These are phyloP conservation scores for Aspergillus asperescens DNA, from an alignment of 495 filamentous ascomycete genomes.

Conservation along the genomic window DNA sequence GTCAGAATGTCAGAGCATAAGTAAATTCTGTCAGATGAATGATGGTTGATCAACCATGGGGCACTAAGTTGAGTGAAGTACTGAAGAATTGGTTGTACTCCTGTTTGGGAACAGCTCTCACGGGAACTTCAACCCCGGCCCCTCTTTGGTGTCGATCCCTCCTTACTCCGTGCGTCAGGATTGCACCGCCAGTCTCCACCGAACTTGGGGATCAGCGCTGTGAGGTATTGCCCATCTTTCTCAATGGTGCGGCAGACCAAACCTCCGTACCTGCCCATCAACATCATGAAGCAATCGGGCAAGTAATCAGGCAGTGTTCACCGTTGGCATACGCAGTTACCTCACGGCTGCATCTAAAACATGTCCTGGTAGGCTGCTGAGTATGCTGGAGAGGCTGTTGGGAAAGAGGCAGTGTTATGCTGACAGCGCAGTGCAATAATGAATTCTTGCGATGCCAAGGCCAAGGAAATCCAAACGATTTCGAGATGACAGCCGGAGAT, in stretches of 20 bases:
- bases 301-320: too few relatives aligned
- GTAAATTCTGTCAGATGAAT: too few relatives aligned
- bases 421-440: neutral
- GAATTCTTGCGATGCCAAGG: too few relatives aligned
- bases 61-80: too few relatives aligned
- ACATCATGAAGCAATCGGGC: neutral
- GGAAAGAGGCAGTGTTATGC: neutral
- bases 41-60: too few relatives aligned
- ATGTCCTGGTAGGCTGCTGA: neutral
- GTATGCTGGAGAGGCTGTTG: neutral
- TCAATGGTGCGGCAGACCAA: neutral
- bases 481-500: constrained; percentile 9
- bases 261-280: too few relatives aligned
- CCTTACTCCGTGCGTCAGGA: too few relatives aligned
- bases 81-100: too few relatives aligned
- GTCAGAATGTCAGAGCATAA: too few relatives aligned
- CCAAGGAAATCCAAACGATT: neutral
- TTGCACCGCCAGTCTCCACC: neutral
- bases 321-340: neutral
- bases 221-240: neutral
- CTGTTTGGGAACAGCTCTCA: neutral
- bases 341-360: neutral
- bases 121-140: constrained; percentile 1
- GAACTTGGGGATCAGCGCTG: neutral
- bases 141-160: constrained; percentile 1